Evolutionary conservation across 192 early-diverging fungal species (phyloP), one percentile per base, ranked within the genome.

Genomic region (Backusella macrospora): DNA sequence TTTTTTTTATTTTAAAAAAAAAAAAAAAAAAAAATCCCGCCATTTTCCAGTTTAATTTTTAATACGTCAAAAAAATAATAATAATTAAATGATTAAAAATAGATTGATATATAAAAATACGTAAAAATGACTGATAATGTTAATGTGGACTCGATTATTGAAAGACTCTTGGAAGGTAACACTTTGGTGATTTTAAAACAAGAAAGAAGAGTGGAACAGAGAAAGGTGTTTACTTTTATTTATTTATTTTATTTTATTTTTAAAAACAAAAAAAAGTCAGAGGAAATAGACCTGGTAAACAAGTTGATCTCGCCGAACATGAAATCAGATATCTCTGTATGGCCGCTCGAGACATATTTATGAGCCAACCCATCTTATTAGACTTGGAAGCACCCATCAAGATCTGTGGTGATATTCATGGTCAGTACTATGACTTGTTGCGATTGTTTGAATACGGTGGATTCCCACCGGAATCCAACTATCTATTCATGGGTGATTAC

Each of bases 391-490:
- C 96, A n/a, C 96, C 96, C 34, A 96, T 97, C 77, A 97, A 97
- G 75, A 97, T 97, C 80, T 97, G 96, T 83, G 96, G 95, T 93
- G 82, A 87, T 73, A 85, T 98, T 79, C 96, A 98, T 74, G 96
- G 96, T 38, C 96, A 98, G 85, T 98, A 98, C 86, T 96, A 97
- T 75, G 96, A 98, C 80, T 89, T 98, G n/a, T 84, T 98, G 68
- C 90, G 96, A 47, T 84, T 97, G 55, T 98, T 98, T 74, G 95
- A 98, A 74, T 95, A 96, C 82, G 95, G 95, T 68, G 96, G 95
- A 43, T 96, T 96, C 84, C 96, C 96, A 21, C 95, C 95, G 0
- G 93, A 97, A 78, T 91, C 95, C 47, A 98, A 97, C 86, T 98
- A 97, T 74, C 88, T 98, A 62, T 98, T 98, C 81, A 82, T 98